Base-by-base conservation (phyloP, 2,329 filamentous ascomycete genomes). In the Balansia obtecta region DNA sequence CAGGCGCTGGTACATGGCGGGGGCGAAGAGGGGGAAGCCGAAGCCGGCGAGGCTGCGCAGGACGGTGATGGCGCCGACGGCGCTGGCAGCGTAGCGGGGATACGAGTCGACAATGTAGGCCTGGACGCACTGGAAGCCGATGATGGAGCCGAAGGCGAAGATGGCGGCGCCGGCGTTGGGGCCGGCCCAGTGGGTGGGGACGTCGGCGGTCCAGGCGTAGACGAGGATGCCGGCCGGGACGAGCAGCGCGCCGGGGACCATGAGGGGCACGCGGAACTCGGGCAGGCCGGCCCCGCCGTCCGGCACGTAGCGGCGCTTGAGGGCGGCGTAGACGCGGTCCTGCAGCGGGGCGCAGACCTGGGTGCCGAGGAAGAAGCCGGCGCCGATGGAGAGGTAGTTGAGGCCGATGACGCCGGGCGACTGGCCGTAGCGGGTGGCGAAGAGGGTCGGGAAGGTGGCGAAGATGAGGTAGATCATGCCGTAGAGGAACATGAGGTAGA, bases 401-500 rank as follows among this genome's bases (percentile, higher is more conserved):
- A 65, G 56, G 13, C 60, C 57, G 11, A 75, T 71, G 12, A 72
- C 65, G 0, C 85, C 64, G 2, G 65, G 65, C 38, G 71, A 68
- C 78, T 81, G 84, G 45, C 76, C 75, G 34, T 82, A 73, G 11
- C 71, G 54, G 55, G 79, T 72, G 51, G 72, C 65, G 60, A 84
- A 86, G 40, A 81, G 77, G 54, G 70, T 66, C 12, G 73, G 71
- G 30, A 76, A 65, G 0, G 72, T 69, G 9, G 69, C 69, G 3
- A 77, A 64, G 50, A 73, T 68, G 60, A 76, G 71, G 60, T 83
- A 83, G 1, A 82, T 63, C 43, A 80, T 76, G 1, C 78, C 80
- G 58, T 81, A 83, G 57, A 74, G 73, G 59, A 85, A 85, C 43
- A 72, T 76, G n/a, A 80, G 77, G 61, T 86, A 86, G 0, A 85